These are phyloP conservation scores for Neurospora sp. DNA, from an alignment of 495 filamentous ascomycete genomes.

Conservation along the genomic window DNA sequence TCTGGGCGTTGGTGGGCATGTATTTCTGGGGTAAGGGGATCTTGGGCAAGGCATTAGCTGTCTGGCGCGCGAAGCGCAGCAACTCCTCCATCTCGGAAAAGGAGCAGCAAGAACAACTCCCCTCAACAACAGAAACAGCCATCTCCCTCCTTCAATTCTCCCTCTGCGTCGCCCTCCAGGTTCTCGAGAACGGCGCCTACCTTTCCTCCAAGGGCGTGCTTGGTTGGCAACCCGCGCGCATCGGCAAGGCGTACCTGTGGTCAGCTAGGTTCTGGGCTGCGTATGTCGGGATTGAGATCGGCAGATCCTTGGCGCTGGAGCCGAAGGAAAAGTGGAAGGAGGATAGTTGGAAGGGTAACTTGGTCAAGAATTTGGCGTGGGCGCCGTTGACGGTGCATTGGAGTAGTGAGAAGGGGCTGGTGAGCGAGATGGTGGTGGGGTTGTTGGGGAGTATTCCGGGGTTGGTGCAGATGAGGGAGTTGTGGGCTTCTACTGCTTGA, in stretches of 20 bases:
- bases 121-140: slow-evolving; percentile 30
- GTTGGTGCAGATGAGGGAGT: slow-evolving; percentile 53
- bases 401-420: slow-evolving; percentile 59
- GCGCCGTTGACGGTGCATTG: slow-evolving; percentile 64
- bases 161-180: slow-evolving; percentile 59
- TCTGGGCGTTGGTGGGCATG: slow-evolving; percentile 71
- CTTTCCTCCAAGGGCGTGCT: slow-evolving; percentile 61
- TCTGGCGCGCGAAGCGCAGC: neutral
- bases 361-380: slow-evolving; percentile 43
- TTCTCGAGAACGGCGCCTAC: slow-evolving; percentile 76
- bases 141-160: slow-evolving; percentile 60
- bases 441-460: slow-evolving; percentile 57
- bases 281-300: slow-evolving; percentile 68
- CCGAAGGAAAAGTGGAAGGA: slow-evolving; percentile 30
- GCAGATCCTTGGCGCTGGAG: slow-evolving; percentile 44
- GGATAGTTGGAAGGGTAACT: slow-evolving; percentile 30
- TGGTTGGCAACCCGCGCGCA: slow-evolving; percentile 40
- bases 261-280: slow-evolving; percentile 69
- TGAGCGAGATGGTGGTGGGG: slow-evolving; percentile 50
- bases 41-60: slow-evolving; percentile 22
- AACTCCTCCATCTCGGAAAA: neutral
- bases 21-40: slow-evolving; percentile 60
- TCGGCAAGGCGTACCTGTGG: slow-evolving; percentile 56
- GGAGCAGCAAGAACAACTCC: neutral
- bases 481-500: slow-evolving; percentile 44